A percentile compares a stretch with the other conserved stretches of the same genome.
Evolutionary conservation across 352 stramenopile genomes (phyloP).

Genomic region (Stramenopiles sp.): DNA sequence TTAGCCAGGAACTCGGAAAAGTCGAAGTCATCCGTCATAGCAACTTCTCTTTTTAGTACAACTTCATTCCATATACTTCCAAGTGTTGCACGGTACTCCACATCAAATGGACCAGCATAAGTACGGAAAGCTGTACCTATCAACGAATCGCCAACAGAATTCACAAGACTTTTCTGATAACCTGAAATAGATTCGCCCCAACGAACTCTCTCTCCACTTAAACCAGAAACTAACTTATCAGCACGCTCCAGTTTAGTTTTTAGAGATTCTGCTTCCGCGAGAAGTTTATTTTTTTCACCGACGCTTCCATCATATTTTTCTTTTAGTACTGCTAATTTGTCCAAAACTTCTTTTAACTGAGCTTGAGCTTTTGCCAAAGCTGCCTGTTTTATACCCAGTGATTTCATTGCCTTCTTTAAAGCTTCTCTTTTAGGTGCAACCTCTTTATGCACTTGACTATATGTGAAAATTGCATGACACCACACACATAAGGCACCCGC

Average conservation of each 20-base stretch:
- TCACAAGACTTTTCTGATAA: constrained; percentile 40
- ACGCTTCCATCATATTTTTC: constrained; percentile 53
- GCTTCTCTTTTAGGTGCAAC: constrained; percentile 50
- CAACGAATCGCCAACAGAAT: constrained; percentile 54
- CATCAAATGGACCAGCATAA: constrained; percentile 71
- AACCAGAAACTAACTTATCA: constrained; percentile 57
- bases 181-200: constrained; percentile 54
- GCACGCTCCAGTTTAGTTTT: constrained; percentile 54
- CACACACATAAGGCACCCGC: constrained; percentile 47
- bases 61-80: constrained; percentile 35
- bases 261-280: constrained; percentile 59
- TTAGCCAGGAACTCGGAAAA: constrained; percentile 61
- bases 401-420: constrained; percentile 38
- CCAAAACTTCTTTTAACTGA: constrained; percentile 39
- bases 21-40: constrained; percentile 38
- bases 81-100: constrained; percentile 28
- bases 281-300: constrained; percentile 41
- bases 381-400: constrained; percentile 30
- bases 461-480: constrained; percentile 56
- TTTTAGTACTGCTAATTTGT: constrained; percentile 45
- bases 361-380: constrained; percentile 23
- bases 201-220: constrained; percentile 56
- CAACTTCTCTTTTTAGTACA: constrained; percentile 35
- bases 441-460: constrained; percentile 28
- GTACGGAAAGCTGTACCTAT: constrained; percentile 64